Conservation (phyloP, 140 eudicot genomes). For the Cichorium intybus region DNA sequence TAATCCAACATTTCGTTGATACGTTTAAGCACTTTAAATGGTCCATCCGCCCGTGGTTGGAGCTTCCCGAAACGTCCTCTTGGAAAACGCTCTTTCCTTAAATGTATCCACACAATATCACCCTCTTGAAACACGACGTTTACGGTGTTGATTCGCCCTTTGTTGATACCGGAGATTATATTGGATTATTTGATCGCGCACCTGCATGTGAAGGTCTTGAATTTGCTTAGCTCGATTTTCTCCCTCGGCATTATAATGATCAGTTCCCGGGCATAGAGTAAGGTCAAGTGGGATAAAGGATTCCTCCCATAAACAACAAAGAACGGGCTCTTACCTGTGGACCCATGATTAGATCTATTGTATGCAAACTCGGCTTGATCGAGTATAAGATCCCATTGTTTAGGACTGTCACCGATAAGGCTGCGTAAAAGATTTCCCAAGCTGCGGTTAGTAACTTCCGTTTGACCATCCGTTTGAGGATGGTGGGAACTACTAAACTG, state of each 20-base stretch:
- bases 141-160: background rate
- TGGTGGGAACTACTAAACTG: too few species aligned
- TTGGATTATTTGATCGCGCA: background rate
- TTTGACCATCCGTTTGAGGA: too few species aligned
- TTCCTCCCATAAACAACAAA: too few species aligned
- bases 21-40: background rate
- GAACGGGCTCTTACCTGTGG: background rate
- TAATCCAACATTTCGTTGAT: too few species aligned
- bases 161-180: background rate
- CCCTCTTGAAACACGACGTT: background rate
- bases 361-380: background rate
- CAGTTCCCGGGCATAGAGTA: background rate
- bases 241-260: background rate
- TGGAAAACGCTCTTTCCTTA: slow-evolving; percentile 1
- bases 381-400: too few species aligned
- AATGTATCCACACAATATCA: too few species aligned
- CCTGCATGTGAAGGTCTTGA: background rate
- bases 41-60: background rate
- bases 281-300: background rate
- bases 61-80: background rate
- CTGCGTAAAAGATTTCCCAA: too few species aligned
- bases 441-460: too few species aligned
- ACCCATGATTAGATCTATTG: background rate
- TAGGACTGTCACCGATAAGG: too few species aligned
- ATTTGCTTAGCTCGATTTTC: background rate